Percentiles rank a stretch among this genome's conserved stretches.
phyloP scores from a whole-genome alignment of 495 filamentous ascomycete species.

The Trichoderma erinaceum region DNA sequence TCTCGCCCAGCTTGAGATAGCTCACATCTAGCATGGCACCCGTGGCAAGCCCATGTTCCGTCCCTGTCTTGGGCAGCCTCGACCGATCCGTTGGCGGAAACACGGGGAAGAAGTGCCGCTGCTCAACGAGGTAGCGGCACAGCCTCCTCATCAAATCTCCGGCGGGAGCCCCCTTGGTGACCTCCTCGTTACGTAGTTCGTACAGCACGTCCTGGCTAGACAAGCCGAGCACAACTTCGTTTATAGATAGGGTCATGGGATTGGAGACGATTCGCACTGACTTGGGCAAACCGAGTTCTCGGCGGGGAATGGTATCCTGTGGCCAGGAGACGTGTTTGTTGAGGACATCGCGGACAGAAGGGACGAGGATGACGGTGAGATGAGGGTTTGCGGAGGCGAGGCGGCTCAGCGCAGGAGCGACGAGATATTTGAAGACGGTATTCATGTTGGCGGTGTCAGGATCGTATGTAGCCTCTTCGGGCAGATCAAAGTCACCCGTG shows the following conservation, averaged over 20 bases:
- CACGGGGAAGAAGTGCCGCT: constrained; percentile 83
- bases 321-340: constrained; percentile 84
- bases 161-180: constrained; percentile 27
- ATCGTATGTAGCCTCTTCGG: constrained; percentile 58
- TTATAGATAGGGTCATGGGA: constrained; percentile 76
- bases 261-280: constrained; percentile 73
- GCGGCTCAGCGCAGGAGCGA: constrained; percentile 58
- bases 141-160: constrained; percentile 57
- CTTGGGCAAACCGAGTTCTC: constrained; percentile 67
- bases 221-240: constrained; percentile 74
- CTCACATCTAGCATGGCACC: constrained; percentile 74
- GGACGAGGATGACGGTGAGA: constrained; percentile 75
- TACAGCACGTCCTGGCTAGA: constrained; percentile 78
- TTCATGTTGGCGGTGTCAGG: constrained; percentile 72
- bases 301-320: constrained; percentile 69
- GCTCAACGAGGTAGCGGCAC: constrained; percentile 70
- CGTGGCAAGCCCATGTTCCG: constrained; percentile 50
- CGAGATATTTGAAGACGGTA: constrained; percentile 74
- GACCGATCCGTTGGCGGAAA: constrained; percentile 70
- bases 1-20: constrained; percentile 85
- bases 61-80: constrained; percentile 57
- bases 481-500: constrained; percentile 84
- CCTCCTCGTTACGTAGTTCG: constrained; percentile 72
- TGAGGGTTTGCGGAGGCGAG: constrained; percentile 63
- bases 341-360: constrained; percentile 78